Base-by-base conservation (phyloP, 768 basidiomycete species). In the Lactarius tabidus region DNA sequence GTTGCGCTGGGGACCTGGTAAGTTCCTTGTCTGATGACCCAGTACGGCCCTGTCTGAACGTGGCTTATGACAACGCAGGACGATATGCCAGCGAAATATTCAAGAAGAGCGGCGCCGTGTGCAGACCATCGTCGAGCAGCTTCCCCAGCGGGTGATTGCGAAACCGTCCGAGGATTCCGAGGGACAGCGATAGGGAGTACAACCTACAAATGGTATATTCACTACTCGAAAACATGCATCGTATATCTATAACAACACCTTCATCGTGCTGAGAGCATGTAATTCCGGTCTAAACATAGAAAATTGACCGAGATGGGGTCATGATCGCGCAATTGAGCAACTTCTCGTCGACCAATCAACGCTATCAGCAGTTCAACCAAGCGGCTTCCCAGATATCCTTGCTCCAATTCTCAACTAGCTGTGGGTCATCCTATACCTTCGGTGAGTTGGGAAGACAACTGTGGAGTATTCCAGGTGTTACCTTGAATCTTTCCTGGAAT, bases 361-460 rank as follows among this genome's bases (percentile, higher is more conserved):
- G n/a, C 33, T 33, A 33, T 33, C 33, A 33, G 33, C 8, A 33
- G 8, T 33, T 8, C 14, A 61, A 52, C 76, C 78, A 80, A 15
- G 81, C 76, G 6, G 75, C 73, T 51, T 78, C 81, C 88, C 88
- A 90, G 31, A 86, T 78, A 12, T 84, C 79, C 68, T 83, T 80
- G 66, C 85, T 84, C 89, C 88, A 93, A 63, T 90, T 88, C 75
- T 91, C 91, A 10, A 93, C 85, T 20, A 93, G 80, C 33, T 78
- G 74, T 9, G 85, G 81, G 72, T 93, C 89, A 63, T 88, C 77
- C 86, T 88, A 67, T 36, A n/a, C 28, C 54, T 41, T 41, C 18
- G 18, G 12, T 56, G 18, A 39, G 28, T 29, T 26, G 54, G 39
- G 55, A 60, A n/a, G n/a, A 31, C 6, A 29, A 17, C 26, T n/a